phyloP scores from a whole-genome alignment of 2,329 filamentous ascomycete genomes.

The Pezizomycotina sp. region DNA sequence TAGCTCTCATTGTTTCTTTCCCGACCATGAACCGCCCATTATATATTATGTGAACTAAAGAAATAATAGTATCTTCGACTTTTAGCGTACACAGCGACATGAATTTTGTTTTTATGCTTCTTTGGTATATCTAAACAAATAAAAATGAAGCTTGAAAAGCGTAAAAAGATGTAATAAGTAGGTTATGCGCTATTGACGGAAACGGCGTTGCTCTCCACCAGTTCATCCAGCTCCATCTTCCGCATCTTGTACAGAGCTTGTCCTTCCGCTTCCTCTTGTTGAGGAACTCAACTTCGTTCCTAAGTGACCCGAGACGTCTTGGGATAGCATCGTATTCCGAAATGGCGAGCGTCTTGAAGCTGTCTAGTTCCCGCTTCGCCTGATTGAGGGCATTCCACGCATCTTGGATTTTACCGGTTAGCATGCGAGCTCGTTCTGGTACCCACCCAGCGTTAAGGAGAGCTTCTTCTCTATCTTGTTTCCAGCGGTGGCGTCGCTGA shows the following conservation, averaged over 20 bases:
- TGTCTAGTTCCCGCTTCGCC: slow-evolving; percentile 53
- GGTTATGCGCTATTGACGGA: too few relatives aligned
- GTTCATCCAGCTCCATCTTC: slow-evolving; percentile 57
- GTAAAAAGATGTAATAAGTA: too few relatives aligned
- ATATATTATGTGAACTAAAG: too few relatives aligned
- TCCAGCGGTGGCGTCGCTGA: slow-evolving; percentile 57
- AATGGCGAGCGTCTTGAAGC: slow-evolving; percentile 58
- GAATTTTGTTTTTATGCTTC: too few relatives aligned
- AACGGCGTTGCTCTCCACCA: slow-evolving; percentile 36
- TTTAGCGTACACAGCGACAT: too few relatives aligned
- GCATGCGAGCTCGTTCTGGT: slow-evolving; percentile 65
- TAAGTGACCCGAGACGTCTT: slow-evolving; percentile 53
- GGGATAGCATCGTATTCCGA: slow-evolving; percentile 63
- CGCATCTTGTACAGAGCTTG: slow-evolving; percentile 67
- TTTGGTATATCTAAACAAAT: too few relatives aligned
- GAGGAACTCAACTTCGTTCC: slow-evolving; percentile 70
- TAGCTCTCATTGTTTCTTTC: too few relatives aligned
- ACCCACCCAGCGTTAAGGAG: slow-evolving; percentile 71
- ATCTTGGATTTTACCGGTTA: slow-evolving; percentile 63
- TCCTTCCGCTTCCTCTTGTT: slow-evolving; percentile 70
- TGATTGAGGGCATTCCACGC: slow-evolving; percentile 59
- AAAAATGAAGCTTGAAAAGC: too few relatives aligned
- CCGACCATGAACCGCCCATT: too few relatives aligned
- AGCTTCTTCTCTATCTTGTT: slow-evolving; percentile 91
- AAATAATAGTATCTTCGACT: too few relatives aligned